These are phyloP conservation scores for Eleusine coracana DNA, from an alignment of 176 grass and related monocot genomes.

Conservation along the genomic window DNA sequence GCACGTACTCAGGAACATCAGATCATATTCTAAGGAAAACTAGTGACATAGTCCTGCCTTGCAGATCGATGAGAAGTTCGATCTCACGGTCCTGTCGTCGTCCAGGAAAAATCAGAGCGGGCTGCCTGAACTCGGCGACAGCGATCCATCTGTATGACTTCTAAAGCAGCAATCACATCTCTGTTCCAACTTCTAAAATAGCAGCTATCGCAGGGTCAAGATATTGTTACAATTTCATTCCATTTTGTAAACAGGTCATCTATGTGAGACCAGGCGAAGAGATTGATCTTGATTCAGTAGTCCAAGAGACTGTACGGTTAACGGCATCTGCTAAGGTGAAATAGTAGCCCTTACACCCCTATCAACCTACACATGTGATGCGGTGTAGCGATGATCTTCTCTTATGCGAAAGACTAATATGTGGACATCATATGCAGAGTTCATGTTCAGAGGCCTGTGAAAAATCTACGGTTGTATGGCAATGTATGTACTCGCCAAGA, in stretches of 20 bases:
- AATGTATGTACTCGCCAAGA: slow-evolving; percentile 42
- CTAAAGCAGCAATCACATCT: background rate
- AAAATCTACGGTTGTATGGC: slow-evolving; percentile 58
- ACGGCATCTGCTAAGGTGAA: slow-evolving; percentile 67
- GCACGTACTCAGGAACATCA: background rate
- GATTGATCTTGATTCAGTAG: slow-evolving; percentile 66
- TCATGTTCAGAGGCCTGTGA: slow-evolving; percentile 78
- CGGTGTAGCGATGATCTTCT: background rate
- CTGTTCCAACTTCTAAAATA: background rate
- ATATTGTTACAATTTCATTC: background rate
- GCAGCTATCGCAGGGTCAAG: background rate
- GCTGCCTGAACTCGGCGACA: slow-evolving; percentile 64
- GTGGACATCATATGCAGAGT: slow-evolving; percentile 47
- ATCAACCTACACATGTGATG: background rate
- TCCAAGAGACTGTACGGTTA: slow-evolving; percentile 74
- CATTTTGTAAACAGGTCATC: slow-evolving; percentile 57
- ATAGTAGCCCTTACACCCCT: background rate
- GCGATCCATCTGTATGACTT: slow-evolving; percentile 65
- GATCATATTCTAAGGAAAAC: background rate
- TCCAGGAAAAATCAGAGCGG: slow-evolving; percentile 55
- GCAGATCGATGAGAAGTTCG: slow-evolving; percentile 80
- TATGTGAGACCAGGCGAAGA: slow-evolving; percentile 81
- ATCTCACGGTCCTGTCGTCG: slow-evolving; percentile 73
- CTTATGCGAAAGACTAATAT: slow-evolving; percentile 7
- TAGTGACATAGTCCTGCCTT: background rate